Base-by-base conservation (phyloP, 306 rosid species). In the Phaseolus lunatus region DNA sequence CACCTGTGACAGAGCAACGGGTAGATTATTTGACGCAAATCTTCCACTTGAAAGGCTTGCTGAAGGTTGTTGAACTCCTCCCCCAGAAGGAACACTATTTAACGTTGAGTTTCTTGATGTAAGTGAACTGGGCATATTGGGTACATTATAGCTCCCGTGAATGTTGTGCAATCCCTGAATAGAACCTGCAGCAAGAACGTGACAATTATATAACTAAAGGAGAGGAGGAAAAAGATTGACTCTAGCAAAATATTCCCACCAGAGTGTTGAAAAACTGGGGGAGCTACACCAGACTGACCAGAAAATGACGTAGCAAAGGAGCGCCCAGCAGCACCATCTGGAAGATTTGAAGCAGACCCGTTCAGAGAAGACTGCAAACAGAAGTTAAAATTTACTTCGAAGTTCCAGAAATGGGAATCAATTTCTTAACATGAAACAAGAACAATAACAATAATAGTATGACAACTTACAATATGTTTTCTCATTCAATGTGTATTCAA, bases 211-310 rank as follows among this genome's bases (percentile, higher is more conserved):
- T 70, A 73, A 77, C 89, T 70, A 86, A 79, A 66, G 41, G 75
- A 63, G 63, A 78, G 74, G 57, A 7, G 39, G 67, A 82, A 70
- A 33, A 59, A 37, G 43, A 61, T 61, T 33, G 73, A 82, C 29
- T 78, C 79, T 43, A 88, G 73, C 64, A 81, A 84, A 71, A 45
- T 70, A 57, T 67, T 83, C 97, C 85, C 86, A 95, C 97, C 97
- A 12, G 91, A 29, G 79, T 90, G 97, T 86, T 95, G 97, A 84
- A 88, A 95, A 73, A 70, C 86, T 22, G 99, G 92, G 78, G 99
- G 89, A 71, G 91, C 97, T 3, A 90, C 96, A 83, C 97, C 99
- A 83, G 97, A 90, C 86, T 95, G 99, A 87, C 94, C 91, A 83
- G 99, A 92, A 89, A 92, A 95, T 29, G 97, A 87, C 29, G 97